Evolutionary conservation across 2,329 filamentous ascomycete species (phyloP).

Genomic region (Colletotrichum spinosum): DNA sequence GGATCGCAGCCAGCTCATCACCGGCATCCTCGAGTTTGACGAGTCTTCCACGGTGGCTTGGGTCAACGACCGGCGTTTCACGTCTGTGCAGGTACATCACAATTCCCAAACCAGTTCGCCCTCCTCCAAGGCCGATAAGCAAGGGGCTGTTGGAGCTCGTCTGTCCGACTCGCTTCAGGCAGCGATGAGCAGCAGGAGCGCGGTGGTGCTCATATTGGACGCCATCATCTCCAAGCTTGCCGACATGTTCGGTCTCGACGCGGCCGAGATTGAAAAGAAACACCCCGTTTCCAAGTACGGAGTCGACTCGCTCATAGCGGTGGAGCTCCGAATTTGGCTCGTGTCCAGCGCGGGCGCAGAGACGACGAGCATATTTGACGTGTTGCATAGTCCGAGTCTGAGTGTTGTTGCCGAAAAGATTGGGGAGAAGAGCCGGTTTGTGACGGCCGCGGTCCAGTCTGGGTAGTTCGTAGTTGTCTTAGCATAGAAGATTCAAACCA

Average conservation of each 20-base stretch:
- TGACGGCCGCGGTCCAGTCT: constrained; percentile 1
- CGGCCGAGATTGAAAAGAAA: constrained; percentile 41
- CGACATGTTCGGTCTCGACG: constrained; percentile 42
- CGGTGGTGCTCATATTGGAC: constrained; percentile 14
- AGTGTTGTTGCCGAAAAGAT: constrained; percentile 22
- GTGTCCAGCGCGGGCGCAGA: constrained; percentile 29
- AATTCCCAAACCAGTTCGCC: neutral
- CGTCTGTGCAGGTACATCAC: neutral
- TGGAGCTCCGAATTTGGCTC: constrained; percentile 47
- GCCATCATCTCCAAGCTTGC: constrained; percentile 41
- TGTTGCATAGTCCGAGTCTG: constrained; percentile 27
- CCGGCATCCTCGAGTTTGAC: constrained; percentile 19
- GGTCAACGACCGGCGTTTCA: constrained; percentile 24
- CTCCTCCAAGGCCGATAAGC: neutral
- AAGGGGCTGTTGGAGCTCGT: neutral
- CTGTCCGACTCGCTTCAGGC: constrained; percentile 26
- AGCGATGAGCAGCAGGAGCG: neutral
- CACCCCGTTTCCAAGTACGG: constrained; percentile 42
- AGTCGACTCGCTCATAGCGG: constrained; percentile 47
- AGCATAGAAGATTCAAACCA: too few species aligned
- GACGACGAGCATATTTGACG: constrained; percentile 32
- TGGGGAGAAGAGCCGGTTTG: constrained; percentile 24
- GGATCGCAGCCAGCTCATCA: constrained; percentile 26
- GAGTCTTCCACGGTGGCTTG: constrained; percentile 17
- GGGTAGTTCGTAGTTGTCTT: too few species aligned